Percentiles rank a stretch among this genome's conserved stretches.
Conservation (phyloP, 129 eudicot genomes). For the Logfia minima region DNA sequence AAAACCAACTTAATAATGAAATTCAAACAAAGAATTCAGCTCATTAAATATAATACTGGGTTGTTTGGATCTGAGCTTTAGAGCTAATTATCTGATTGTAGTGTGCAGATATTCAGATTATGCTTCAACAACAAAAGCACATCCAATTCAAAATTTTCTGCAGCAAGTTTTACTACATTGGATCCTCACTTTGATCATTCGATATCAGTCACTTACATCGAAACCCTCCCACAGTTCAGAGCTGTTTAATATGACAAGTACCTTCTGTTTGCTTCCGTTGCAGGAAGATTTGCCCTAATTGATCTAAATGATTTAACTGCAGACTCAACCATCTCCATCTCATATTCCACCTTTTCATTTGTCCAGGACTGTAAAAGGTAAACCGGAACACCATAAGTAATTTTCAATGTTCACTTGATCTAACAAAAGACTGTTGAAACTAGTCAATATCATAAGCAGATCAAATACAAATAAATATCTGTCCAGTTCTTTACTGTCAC, state of each 20-base stretch:
- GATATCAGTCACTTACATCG: not conserved
- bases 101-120: not conserved
- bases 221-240: not conserved
- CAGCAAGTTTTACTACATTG: not conserved
- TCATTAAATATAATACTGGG: not conserved
- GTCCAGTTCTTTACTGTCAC: too few relatives aligned
- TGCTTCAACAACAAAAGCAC: not conserved
- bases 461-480: too few relatives aligned
- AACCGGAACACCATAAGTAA: not conserved
- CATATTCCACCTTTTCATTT: slow-evolving; percentile 58
- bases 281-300: slow-evolving; percentile 56
- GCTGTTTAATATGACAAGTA: slow-evolving; percentile 23
- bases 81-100: not conserved
- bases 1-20: not conserved
- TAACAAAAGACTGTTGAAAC: not conserved
- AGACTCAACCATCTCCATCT: slow-evolving; percentile 73
- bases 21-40: not conserved
- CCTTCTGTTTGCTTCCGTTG: slow-evolving; percentile 73
- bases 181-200: not conserved
- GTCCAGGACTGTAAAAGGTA: slow-evolving; percentile 60
- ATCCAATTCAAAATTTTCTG: not conserved
- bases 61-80: not conserved
- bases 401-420: slow-evolving; percentile 2
- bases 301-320: slow-evolving; percentile 73
- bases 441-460: not conserved